Evolutionary conservation across 1,284 basidiomycete genomes (phyloP).

Genomic region (Omphalotus olearius): DNA sequence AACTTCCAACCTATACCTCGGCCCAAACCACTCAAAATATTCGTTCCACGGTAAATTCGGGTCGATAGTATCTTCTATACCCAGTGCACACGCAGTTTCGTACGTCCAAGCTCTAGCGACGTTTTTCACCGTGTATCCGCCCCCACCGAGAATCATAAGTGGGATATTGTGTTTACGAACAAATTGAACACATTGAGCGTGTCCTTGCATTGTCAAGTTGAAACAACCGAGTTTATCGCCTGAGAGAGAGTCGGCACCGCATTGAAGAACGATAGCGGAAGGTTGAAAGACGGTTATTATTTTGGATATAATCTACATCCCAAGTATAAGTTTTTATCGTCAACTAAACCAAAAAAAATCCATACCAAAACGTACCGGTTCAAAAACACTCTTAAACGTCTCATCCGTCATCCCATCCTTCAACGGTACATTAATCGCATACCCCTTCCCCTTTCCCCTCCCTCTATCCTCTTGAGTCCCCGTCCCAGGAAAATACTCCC

Average conservation of each 20-base stretch:
- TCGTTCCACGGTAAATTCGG: slow-evolving; percentile 91
- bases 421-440: slow-evolving; percentile 91
- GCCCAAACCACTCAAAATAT: slow-evolving; percentile 98
- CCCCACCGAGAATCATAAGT: slow-evolving; percentile 90
- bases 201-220: slow-evolving; percentile 93
- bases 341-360: background rate
- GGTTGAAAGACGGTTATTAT: slow-evolving; percentile 92
- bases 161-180: slow-evolving; percentile 85
- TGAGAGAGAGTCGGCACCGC: slow-evolving; percentile 92
- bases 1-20: slow-evolving; percentile 92
- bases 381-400: slow-evolving; percentile 79
- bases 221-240: slow-evolving; percentile 97
- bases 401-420: slow-evolving; percentile 93
- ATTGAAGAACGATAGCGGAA: slow-evolving; percentile 89
- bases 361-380: slow-evolving; percentile 64
- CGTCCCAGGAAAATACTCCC: slow-evolving; percentile 96
- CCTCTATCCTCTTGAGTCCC: slow-evolving; percentile 86
- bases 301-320: slow-evolving; percentile 69
- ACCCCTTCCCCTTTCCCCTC: slow-evolving; percentile 83
- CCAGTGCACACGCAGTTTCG: slow-evolving; percentile 93
- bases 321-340: background rate
- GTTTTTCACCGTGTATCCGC: slow-evolving; percentile 96
- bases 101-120: slow-evolving; percentile 95
- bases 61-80: slow-evolving; percentile 75
- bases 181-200: slow-evolving; percentile 89